Base-by-base conservation (phyloP, 2,329 filamentous ascomycete species). In the Fusarium luffae region DNA sequence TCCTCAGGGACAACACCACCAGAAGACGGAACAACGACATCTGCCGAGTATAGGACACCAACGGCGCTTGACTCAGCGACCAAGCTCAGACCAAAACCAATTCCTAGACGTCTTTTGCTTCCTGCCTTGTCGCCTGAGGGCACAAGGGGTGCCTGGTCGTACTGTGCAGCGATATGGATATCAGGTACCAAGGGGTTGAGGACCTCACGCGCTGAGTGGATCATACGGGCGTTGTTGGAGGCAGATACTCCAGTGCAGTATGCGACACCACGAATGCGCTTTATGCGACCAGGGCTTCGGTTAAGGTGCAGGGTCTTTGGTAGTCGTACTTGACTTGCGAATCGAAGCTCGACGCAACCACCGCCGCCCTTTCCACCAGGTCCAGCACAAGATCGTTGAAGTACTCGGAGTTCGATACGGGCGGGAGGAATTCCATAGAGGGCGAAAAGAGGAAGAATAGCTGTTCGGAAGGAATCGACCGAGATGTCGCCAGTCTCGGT, bases 171-270 rank as follows among this genome's bases (percentile, higher is more conserved):
- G 70, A 99, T 90, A 78, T 98, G 96, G 44, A 97, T 95, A 77
- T 99, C 96, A 9, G 91, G 89, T 5, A 93, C 91, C 59, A 99
- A 86, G 7, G 90, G 86, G 78, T 99, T 99, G 48, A 99, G 85
- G 13, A 99, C 86, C 49, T 93, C 93, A 73, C 95, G 87, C 13
- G 94, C 94, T 4, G 92, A 89, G 76, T 97, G 93, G 76, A 98
- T 99, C 92, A 98, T 97, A 69, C 96, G 88, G 67, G 92, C 93
- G 78, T 98, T 99, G 79, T 98, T 98, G 51, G 92, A 94, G 0
- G 93, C 95, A 13, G 93, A 92, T 1, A 98, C 94, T 48, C 97
- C 96, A 1, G 93, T 94, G 58, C 92, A 92, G 81, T 98, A 99
- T 49, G 96, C 94, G 44, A 99, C 96, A 63, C 96, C 96, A 59